phyloP scores from a whole-genome alignment of 768 basidiomycete species.

The Amanita fuliginea region DNA sequence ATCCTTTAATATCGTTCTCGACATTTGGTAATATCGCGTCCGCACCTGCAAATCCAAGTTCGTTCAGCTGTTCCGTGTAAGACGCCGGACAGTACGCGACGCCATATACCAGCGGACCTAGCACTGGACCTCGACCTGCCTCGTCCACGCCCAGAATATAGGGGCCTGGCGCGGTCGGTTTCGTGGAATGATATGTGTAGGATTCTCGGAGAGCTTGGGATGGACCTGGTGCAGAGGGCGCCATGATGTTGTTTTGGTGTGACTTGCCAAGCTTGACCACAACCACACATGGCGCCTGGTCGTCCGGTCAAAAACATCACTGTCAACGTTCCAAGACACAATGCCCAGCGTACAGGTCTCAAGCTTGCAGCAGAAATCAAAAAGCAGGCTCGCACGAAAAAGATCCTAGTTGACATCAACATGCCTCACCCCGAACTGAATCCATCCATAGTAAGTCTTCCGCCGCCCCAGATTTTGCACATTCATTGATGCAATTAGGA shows the following conservation, averaged over 20 bases:
- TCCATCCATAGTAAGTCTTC: constrained; percentile 48
- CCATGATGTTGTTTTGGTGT: constrained; percentile 1
- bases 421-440: constrained; percentile 57
- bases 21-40: neutral
- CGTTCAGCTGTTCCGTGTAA: constrained; percentile 63
- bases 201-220: constrained; percentile 51
- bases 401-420: constrained; percentile 42
- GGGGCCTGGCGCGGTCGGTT: constrained; percentile 57
- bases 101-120: constrained; percentile 94
- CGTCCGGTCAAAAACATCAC: constrained; percentile 46
- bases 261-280: neutral
- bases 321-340: constrained; percentile 63
- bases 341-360: constrained; percentile 59
- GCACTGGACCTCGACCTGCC: constrained; percentile 90
- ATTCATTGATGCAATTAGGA: constrained; percentile 28
- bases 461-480: neutral
- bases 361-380: constrained; percentile 54
- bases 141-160: constrained; percentile 99
- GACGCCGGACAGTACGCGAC: constrained; percentile 84
- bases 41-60: constrained; percentile 85
- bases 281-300: constrained; percentile 42
- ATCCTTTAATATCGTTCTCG: neutral
- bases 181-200: constrained; percentile 70
- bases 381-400: constrained; percentile 36
- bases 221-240: constrained; percentile 52